Evolutionary conservation across 2,329 filamentous ascomycete species (phyloP).

Genomic region (Stagonosporopsis chrysanthemi): DNA sequence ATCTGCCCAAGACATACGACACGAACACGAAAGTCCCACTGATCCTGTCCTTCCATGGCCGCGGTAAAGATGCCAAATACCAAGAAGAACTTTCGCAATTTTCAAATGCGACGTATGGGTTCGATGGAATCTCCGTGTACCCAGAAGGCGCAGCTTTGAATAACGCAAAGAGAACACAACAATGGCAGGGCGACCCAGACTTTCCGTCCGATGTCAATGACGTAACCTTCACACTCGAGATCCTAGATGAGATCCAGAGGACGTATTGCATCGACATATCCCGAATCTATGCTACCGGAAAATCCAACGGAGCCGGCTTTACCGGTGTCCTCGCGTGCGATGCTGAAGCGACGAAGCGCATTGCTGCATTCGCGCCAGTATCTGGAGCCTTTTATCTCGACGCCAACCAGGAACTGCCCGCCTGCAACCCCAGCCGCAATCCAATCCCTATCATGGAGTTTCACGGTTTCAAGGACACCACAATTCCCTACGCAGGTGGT

Average conservation of each 20-base stretch:
- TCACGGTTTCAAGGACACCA: slow-evolving; percentile 53
- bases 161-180: slow-evolving; percentile 28
- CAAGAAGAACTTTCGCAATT: slow-evolving; percentile 57
- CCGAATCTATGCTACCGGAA: slow-evolving; percentile 58
- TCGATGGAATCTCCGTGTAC: slow-evolving; percentile 56
- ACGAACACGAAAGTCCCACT: slow-evolving; percentile 48
- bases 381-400: slow-evolving; percentile 57
- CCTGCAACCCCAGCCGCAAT: slow-evolving; percentile 37
- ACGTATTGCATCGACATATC: slow-evolving; percentile 56
- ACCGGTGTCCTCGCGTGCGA: slow-evolving; percentile 59
- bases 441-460: slow-evolving; percentile 54
- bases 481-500: slow-evolving; percentile 53
- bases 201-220: slow-evolving; percentile 52
- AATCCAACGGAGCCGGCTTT: slow-evolving; percentile 64
- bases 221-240: slow-evolving; percentile 54
- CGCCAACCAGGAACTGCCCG: slow-evolving; percentile 25
- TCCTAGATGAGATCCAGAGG: slow-evolving; percentile 51
- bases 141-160: slow-evolving; percentile 49
- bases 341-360: slow-evolving; percentile 48
- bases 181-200: slow-evolving; percentile 56
- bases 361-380: slow-evolving; percentile 61
- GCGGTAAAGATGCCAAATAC: slow-evolving; percentile 45
- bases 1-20: slow-evolving; percentile 52
- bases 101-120: slow-evolving; percentile 54
- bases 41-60: slow-evolving; percentile 60